A percentile compares a stretch with the other conserved stretches of the same genome.
Conservation (phyloP, 306 rosid genomes). For the Dryas drummondii region DNA sequence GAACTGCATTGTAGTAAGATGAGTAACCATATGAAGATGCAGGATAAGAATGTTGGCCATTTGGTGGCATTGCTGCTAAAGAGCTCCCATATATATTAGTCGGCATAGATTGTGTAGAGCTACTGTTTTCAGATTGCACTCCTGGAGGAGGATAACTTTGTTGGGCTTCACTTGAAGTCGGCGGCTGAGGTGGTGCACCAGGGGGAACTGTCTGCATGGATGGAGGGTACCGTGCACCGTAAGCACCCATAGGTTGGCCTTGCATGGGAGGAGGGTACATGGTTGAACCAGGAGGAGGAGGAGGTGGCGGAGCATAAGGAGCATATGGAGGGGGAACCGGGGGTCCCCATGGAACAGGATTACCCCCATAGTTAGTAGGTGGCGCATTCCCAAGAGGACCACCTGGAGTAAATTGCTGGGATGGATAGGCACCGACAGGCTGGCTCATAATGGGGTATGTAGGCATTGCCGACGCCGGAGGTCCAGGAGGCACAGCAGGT, state of each 20-base stretch:
- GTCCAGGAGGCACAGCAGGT: slow-evolving; percentile 86
- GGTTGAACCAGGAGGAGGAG: slow-evolving; percentile 75
- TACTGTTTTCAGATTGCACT: slow-evolving; percentile 66
- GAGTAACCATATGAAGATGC: slow-evolving; percentile 74
- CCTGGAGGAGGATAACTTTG: slow-evolving; percentile 95
- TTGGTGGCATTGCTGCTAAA: slow-evolving; percentile 58
- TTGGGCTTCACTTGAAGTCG: slow-evolving; percentile 64
- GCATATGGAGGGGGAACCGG: slow-evolving; percentile 80
- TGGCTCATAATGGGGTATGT: slow-evolving; percentile 75
- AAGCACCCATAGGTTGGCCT: slow-evolving; percentile 76
- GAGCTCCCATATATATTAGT: slow-evolving; percentile 57
- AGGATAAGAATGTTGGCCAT: slow-evolving; percentile 63
- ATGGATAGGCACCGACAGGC: slow-evolving; percentile 77
- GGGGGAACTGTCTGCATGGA: slow-evolving; percentile 39
- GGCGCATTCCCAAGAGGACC: slow-evolving; percentile 76
- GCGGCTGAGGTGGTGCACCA: slow-evolving; percentile 71
- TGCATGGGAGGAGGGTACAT: slow-evolving; percentile 74
- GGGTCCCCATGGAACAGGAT: slow-evolving; percentile 97
- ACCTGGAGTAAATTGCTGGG: slow-evolving; percentile 80
- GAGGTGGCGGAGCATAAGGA: slow-evolving; percentile 71
- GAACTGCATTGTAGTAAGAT: slow-evolving; percentile 73
- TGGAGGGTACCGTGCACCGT: slow-evolving; percentile 78
- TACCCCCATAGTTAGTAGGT: slow-evolving; percentile 54
- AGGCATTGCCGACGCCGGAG: slow-evolving; percentile 67
- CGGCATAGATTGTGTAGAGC: slow-evolving; percentile 52